Percentiles rank a stretch among this genome's conserved stretches.
phyloP scores from a whole-genome alignment of 2,329 filamentous ascomycete genomes.

The Scleromitrula shiraiana region DNA sequence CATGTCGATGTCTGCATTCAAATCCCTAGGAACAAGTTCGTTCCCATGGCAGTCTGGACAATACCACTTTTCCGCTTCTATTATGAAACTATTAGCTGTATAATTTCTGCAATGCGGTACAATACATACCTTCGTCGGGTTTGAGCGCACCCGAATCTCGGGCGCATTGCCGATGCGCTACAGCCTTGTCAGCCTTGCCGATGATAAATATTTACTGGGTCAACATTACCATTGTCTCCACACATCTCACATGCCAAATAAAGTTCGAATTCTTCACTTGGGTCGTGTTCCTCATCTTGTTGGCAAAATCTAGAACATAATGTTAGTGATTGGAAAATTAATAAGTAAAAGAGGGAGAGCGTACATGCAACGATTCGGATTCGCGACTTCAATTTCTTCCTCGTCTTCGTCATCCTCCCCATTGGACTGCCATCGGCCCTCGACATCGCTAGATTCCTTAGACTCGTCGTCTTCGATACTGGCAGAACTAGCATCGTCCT shows the following conservation, averaged over 20 bases:
- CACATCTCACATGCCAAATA: slow-evolving; percentile 72
- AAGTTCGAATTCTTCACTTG: slow-evolving; percentile 71
- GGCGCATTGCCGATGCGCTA: slow-evolving; percentile 89
- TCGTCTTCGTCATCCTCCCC: slow-evolving; percentile 40
- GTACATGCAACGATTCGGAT: slow-evolving; percentile 58
- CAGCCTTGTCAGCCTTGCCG: slow-evolving; percentile 36
- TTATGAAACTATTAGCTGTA: slow-evolving; percentile 28
- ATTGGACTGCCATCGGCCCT: slow-evolving; percentile 47
- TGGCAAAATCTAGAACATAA: slow-evolving; percentile 63
- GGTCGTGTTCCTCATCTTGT: slow-evolving; percentile 74
- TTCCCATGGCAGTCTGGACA: slow-evolving; percentile 46
- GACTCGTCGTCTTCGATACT: slow-evolving; percentile 37
- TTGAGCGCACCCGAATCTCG: slow-evolving; percentile 58
- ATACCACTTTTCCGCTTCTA: slow-evolving; percentile 50
- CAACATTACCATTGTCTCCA: slow-evolving; percentile 68
- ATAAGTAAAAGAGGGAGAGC: slow-evolving; percentile 25
- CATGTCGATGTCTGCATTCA: slow-evolving; percentile 12
- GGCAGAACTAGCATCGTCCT: slow-evolving; percentile 24
- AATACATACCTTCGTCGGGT: slow-evolving; percentile 51
- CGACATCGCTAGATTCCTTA: slow-evolving; percentile 48
- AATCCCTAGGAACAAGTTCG: slow-evolving; percentile 36
- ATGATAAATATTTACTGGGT: slow-evolving; percentile 13
- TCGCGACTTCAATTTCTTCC: slow-evolving; percentile 45
- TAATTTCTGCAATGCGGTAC: background rate
- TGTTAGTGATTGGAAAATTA: slow-evolving; percentile 15